These are phyloP conservation scores for Tylopilus intermedius DNA, from an alignment of 768 basidiomycete species.

Conservation along the genomic window DNA sequence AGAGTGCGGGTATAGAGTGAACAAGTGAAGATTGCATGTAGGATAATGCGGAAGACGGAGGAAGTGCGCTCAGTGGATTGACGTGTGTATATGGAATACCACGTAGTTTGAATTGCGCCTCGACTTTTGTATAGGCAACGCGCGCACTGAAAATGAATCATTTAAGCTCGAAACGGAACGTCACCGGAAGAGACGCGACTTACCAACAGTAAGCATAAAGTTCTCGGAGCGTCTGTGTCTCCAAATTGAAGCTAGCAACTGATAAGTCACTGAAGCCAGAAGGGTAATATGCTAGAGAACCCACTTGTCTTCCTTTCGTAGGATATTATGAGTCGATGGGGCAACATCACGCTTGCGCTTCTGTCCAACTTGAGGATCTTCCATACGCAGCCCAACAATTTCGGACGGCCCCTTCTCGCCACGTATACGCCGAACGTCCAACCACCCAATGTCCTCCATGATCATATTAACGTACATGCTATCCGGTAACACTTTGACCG, in stretches of 20 bases:
- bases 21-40: slow-evolving; percentile 69
- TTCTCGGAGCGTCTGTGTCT: slow-evolving; percentile 68
- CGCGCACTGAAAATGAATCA: slow-evolving; percentile 54
- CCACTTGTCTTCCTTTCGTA: slow-evolving; percentile 29
- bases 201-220: slow-evolving; percentile 88
- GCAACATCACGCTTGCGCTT: slow-evolving; percentile 28
- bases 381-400: slow-evolving; percentile 13
- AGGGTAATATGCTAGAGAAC: not conserved
- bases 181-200: slow-evolving; percentile 8
- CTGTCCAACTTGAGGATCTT: slow-evolving; percentile 21
- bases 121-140: slow-evolving; percentile 85
- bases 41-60: slow-evolving; percentile 42
- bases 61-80: slow-evolving; percentile 45
- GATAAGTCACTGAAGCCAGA: not conserved
- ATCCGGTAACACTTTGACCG: slow-evolving; percentile 50
- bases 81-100: slow-evolving; percentile 75
- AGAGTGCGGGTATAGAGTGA: slow-evolving; percentile 75
- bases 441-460: slow-evolving; percentile 76
- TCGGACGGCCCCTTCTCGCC: slow-evolving; percentile 34
- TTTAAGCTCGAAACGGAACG: not conserved
- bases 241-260: slow-evolving; percentile 51
- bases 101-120: slow-evolving; percentile 79
- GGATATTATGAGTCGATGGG: not conserved
- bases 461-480: slow-evolving; percentile 56
- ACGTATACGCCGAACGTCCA: slow-evolving; percentile 66